Conservation (phyloP, 352 stramenopile genomes). For the Globisporangium polare region DNA sequence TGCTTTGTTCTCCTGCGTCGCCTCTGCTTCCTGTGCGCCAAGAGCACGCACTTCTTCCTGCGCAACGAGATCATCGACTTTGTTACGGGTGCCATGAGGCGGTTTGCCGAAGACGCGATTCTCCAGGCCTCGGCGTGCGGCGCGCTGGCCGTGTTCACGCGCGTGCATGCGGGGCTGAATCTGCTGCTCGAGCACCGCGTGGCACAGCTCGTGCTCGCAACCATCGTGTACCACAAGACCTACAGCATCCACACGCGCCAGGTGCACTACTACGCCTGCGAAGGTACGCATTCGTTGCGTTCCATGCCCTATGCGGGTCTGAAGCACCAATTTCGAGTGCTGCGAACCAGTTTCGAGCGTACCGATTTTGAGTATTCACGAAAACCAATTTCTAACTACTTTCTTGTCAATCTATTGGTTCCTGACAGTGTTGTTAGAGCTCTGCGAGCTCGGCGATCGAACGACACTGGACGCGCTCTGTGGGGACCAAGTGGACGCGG, state of each 20-base stretch:
- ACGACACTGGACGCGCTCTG: slow-evolving; percentile 53
- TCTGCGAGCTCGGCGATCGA: slow-evolving; percentile 65
- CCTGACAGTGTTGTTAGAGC: slow-evolving; percentile 52
- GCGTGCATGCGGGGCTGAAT: slow-evolving; percentile 40
- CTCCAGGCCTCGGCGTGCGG: slow-evolving; percentile 74
- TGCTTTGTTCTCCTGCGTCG: slow-evolving; percentile 67
- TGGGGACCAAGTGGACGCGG: slow-evolving; percentile 19
- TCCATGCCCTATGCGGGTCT: no score
- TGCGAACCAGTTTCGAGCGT: background rate
- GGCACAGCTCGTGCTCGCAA: slow-evolving; percentile 57
- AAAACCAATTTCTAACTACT: background rate
- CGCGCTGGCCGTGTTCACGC: slow-evolving; percentile 70
- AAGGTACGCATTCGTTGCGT: slow-evolving; percentile 51
- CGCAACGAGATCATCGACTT: slow-evolving; percentile 46
- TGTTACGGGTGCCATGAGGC: slow-evolving; percentile 52
- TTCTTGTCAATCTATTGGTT: background rate
- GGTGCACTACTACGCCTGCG: slow-evolving; percentile 79
- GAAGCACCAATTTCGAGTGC: background rate
- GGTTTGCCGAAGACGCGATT: slow-evolving; percentile 75
- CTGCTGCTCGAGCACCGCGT: slow-evolving; percentile 53
- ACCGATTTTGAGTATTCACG: background rate
- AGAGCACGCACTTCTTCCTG: slow-evolving; percentile 57
- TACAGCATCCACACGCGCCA: slow-evolving; percentile 83
- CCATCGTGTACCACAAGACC: slow-evolving; percentile 70
- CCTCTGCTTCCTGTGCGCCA: slow-evolving; percentile 66